Evolutionary conservation across 208 protist genomes (phyloP).

Genomic region (Trypanosoma lewisi): DNA sequence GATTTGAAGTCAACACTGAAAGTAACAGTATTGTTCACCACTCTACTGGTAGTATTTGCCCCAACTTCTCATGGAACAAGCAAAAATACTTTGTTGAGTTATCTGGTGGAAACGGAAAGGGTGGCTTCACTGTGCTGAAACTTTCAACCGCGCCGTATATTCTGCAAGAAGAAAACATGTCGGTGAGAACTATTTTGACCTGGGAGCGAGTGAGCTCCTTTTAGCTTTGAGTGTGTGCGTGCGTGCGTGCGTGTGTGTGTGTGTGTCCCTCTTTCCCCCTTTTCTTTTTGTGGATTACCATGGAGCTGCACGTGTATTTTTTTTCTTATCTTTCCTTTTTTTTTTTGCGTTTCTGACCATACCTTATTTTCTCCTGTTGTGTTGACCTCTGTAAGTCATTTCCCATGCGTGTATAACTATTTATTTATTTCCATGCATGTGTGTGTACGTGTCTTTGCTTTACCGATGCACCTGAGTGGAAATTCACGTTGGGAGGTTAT

Average conservation of each 20-base stretch:
- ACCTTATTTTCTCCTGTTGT: background rate
- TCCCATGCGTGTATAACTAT: too few relatives aligned
- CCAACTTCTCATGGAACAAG: constrained; percentile 14
- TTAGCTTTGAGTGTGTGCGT: constrained; percentile 12
- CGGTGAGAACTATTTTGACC: constrained; percentile 38
- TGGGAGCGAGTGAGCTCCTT: constrained; percentile 26
- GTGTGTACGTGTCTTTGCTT: too few relatives aligned
- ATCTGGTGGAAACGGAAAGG: constrained; percentile 5
- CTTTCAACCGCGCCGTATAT: constrained; percentile 23
- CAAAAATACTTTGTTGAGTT: constrained; percentile 27
- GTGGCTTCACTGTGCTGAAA: constrained; percentile 11
- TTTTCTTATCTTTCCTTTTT: constrained; percentile 19
- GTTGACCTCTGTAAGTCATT: too few relatives aligned
- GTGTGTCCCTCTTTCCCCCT: constrained; percentile 14
- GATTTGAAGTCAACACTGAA: constrained; percentile 32
- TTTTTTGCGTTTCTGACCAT: background rate
- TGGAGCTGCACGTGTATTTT: background rate
- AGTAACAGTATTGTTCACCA: constrained; percentile 26
- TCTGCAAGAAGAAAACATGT: constrained; percentile 29
- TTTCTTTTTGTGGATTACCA: background rate
- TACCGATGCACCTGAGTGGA: too few relatives aligned
- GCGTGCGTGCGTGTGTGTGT: background rate
- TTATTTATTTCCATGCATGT: too few relatives aligned
- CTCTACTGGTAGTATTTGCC: constrained; percentile 21
- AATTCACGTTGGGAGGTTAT: too few relatives aligned